phyloP scores from a whole-genome alignment of 1,139 yeast species.

The Candida gigantensis region DNA sequence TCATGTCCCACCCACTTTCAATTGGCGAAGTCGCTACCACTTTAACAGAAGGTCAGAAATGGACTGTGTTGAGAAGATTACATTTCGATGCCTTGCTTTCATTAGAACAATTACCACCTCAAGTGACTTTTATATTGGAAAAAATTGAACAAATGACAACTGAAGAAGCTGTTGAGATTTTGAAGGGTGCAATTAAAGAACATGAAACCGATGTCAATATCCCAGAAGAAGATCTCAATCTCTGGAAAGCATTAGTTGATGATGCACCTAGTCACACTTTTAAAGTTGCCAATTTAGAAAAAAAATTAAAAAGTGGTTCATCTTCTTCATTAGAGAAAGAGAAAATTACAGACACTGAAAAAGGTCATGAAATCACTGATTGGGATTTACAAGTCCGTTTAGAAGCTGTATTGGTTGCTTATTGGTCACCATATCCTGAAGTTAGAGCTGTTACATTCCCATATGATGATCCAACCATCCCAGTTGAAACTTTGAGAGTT shows the following conservation, averaged over 20 bases:
- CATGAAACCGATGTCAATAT: constrained; percentile 54
- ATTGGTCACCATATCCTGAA: constrained; percentile 65
- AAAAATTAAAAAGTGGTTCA: background rate
- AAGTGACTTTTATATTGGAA: constrained; percentile 37
- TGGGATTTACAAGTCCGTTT: constrained; percentile 35
- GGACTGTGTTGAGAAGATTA: constrained; percentile 26
- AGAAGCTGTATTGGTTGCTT: constrained; percentile 50
- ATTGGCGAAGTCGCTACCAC: constrained; percentile 23
- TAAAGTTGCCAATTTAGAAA: background rate
- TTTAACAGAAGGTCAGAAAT: constrained; percentile 29
- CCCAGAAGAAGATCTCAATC: constrained; percentile 34
- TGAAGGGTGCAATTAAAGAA: constrained; percentile 38
- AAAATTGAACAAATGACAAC: constrained; percentile 37
- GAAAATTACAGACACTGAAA: background rate
- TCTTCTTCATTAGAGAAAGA: background rate
- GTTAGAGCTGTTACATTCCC: constrained; percentile 61
- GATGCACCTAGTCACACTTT: background rate
- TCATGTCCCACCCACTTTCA: constrained; percentile 24
- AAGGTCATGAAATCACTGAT: constrained; percentile 13
- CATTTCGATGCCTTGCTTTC: constrained; percentile 24
- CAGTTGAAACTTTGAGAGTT: constrained; percentile 58
- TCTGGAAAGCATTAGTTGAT: constrained; percentile 21
- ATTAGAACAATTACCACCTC: constrained; percentile 34
- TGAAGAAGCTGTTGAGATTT: constrained; percentile 43
- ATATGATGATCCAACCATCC: constrained; percentile 49